Evolutionary conservation across 805 yeast species (phyloP).

Genomic region (Kluyveromyces aestuarii): DNA sequence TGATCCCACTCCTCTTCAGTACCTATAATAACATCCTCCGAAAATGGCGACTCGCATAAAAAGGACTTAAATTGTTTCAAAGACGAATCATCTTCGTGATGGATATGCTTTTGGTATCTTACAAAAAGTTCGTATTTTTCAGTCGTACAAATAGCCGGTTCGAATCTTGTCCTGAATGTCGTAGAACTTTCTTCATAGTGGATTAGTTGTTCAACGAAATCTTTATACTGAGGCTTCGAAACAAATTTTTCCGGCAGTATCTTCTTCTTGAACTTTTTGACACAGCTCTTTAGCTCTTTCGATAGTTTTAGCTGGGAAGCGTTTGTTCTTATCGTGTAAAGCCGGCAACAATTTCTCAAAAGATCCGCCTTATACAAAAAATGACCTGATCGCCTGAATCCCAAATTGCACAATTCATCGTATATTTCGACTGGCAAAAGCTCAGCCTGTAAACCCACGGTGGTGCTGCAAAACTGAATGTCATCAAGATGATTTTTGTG

Average conservation of each 20-base stretch:
- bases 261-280: constrained; percentile 46
- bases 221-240: constrained; percentile 13
- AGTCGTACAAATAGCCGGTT: constrained; percentile 39
- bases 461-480: constrained; percentile 16
- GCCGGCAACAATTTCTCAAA: constrained; percentile 66
- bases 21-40: constrained; percentile 16
- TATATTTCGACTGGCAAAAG: constrained; percentile 45
- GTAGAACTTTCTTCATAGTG: constrained; percentile 29
- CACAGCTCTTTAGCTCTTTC: constrained; percentile 58
- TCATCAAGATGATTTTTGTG: constrained; percentile 5
- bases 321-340: constrained; percentile 66
- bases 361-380: constrained; percentile 61
- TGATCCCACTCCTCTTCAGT: constrained; percentile 20
- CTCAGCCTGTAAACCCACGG: constrained; percentile 34
- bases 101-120: constrained; percentile 64
- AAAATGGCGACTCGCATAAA: constrained; percentile 61
- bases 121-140: constrained; percentile 57
- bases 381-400: constrained; percentile 72
- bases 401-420: constrained; percentile 57
- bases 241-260: constrained; percentile 4
- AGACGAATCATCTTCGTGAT: constrained; percentile 48
- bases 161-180: constrained; percentile 38
- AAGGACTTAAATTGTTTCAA: constrained; percentile 49
- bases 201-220: constrained; percentile 29
- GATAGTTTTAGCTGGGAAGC: constrained; percentile 36